Evolutionary conservation across 2,329 filamentous ascomycete species (phyloP), one percentile per base, ranked within the genome.

Genomic region (Pezicula rhizophila): DNA sequence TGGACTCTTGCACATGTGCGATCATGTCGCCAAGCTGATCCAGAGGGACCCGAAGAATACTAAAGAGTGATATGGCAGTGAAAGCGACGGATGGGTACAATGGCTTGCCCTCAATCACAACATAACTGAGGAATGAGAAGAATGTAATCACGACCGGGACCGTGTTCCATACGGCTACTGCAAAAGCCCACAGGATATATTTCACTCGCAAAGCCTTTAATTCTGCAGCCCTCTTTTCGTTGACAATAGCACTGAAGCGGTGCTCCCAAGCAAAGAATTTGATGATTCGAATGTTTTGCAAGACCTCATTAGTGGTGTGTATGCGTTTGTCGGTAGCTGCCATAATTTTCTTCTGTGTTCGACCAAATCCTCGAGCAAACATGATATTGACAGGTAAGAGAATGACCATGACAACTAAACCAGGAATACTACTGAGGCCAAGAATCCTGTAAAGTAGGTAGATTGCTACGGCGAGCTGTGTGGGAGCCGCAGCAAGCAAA

Each of bases 241-340:
- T 87, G 31, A 99, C 89, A 47, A 89, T 82, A 18, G 81, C 79
- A 49, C 87, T 81, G 65, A 96, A 99, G 2, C 92, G 86, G 59
- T 90, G 83, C 67, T 99, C 93, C 93, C 93, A 99, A 0, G 93
- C 92, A 65, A 99, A 99, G 68, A 93, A 99, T 66, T 99, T 99
- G 79, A 99, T 97, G 65, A 99, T 96, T 45, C 93, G 84, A 57
- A 99, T 97, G 61, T 97, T 99, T 64, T 95, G 91, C 25, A 99
- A 74, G 7, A 97, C 87, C 68, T 99, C 93, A 65, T 99, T 99
- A 5, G 93, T 99, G 4, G 90, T 86, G 64, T 96, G 89, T 54
- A 99, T 97, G 46, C 93, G 84, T 63, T 93, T 93, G 69, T 99
- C 93, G 3, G 93, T 99, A 17, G 90, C 90, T 46, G 87, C 81